Percentiles rank a stretch among this genome's conserved stretches.
Evolutionary conservation across 2,329 filamentous ascomycete species (phyloP).

Genomic region (Aspergillus sp.): DNA sequence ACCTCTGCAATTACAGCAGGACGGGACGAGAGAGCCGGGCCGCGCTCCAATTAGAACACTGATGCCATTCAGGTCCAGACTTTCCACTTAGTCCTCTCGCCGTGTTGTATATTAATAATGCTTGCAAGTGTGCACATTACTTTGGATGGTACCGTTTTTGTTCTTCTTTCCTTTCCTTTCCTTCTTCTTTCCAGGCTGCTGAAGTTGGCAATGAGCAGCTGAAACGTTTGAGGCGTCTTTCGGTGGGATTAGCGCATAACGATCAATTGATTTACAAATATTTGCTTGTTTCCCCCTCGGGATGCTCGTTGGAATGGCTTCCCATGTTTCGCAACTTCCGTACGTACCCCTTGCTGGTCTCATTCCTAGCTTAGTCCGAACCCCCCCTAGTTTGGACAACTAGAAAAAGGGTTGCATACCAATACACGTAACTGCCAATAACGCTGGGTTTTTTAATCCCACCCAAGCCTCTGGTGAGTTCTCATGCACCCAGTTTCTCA

Average conservation of each 20-base stretch:
- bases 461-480: neutral
- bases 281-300: neutral
- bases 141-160: neutral
- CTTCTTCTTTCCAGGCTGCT: neutral
- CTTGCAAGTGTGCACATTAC: neutral
- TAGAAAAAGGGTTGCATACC: constrained; percentile 3
- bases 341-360: constrained; percentile 16
- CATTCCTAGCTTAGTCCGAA: constrained; percentile 8
- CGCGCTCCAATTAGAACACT: constrained; percentile 19
- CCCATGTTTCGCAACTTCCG: neutral
- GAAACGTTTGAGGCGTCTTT: constrained; percentile 9
- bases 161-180: too few relatives aligned
- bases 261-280: neutral
- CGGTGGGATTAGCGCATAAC: constrained; percentile 8
- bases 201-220: constrained; percentile 10
- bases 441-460: constrained; percentile 5
- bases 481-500: neutral
- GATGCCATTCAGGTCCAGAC: neutral
- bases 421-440: constrained; percentile 15
- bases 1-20: constrained; percentile 55
- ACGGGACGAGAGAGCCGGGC: constrained; percentile 54
- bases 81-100: neutral
- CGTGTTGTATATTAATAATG: constrained; percentile 13
- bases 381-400: constrained; percentile 4
- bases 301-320: neutral